A percentile compares a stretch with the other conserved stretches of the same genome.
These are phyloP conservation scores for Noccaea caerulescens DNA, from an alignment of 345 rosid species.

Conservation along the genomic window DNA sequence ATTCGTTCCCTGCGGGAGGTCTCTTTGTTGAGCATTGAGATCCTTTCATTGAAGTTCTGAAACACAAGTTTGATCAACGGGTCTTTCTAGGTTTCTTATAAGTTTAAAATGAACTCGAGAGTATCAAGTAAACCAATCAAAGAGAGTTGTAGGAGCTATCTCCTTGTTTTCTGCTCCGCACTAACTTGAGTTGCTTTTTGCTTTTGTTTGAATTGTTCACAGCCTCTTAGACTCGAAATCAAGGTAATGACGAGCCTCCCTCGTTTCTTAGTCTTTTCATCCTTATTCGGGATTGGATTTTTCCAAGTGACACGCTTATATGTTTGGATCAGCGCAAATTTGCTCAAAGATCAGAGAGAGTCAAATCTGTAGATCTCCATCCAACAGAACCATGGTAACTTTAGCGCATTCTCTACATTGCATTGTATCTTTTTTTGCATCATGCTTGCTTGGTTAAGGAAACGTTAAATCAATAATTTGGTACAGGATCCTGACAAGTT, in stretches of 20 bases:
- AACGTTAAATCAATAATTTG: not conserved
- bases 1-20: not conserved
- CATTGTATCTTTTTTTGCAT: slow-evolving; percentile 13
- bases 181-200: slow-evolving; percentile 28
- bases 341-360: slow-evolving; percentile 60
- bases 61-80: not conserved
- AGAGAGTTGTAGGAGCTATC: slow-evolving; percentile 2
- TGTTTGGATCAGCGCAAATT: slow-evolving; percentile 55
- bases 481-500: slow-evolving; percentile 65
- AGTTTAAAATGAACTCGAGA: slow-evolving; percentile 9
- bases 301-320: slow-evolving; percentile 27
- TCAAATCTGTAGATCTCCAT: slow-evolving; percentile 68
- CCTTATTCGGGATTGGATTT: not conserved
- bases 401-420: not conserved
- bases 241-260: slow-evolving; percentile 42
- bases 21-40: not conserved
- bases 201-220: slow-evolving; percentile 35
- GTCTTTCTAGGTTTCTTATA: slow-evolving; percentile 6
- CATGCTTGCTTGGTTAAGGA: not conserved
- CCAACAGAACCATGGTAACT: slow-evolving; percentile 71
- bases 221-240: slow-evolving; percentile 55
- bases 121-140: not conserved
- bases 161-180: slow-evolving; percentile 5
- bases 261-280: slow-evolving; percentile 13
- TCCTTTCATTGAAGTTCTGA: not conserved